Percentiles rank a stretch among this genome's conserved stretches.
Evolutionary conservation across 2,329 filamentous ascomycete genomes (phyloP).

Genomic region (Paraphoma sp.): DNA sequence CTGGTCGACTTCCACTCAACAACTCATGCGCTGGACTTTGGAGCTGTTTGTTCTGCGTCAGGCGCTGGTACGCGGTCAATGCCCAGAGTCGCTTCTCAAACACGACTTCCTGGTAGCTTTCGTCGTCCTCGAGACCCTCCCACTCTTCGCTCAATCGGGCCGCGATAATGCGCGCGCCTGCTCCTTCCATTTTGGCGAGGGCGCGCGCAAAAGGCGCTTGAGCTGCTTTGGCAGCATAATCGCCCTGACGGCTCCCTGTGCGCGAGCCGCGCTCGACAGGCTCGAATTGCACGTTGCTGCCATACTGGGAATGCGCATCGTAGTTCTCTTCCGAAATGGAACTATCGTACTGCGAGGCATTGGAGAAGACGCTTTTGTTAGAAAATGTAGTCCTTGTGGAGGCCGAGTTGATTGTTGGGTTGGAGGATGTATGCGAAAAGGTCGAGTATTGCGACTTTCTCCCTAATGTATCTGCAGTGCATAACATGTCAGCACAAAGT

Average conservation of each 20-base stretch:
- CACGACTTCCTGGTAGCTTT: constrained; percentile 31
- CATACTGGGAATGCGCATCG: constrained; percentile 13
- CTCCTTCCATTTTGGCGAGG: constrained; percentile 33
- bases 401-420: constrained; percentile 19
- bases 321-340: constrained; percentile 21
- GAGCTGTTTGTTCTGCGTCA: constrained; percentile 35
- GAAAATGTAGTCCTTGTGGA: constrained; percentile 20
- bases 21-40: constrained; percentile 34
- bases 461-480: constrained; percentile 2
- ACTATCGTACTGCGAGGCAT: constrained; percentile 22
- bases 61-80: constrained; percentile 31
- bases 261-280: constrained; percentile 27
- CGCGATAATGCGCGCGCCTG: constrained; percentile 32
- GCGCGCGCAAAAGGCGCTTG: constrained; percentile 30
- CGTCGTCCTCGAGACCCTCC: constrained; percentile 35
- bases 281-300: constrained; percentile 24
- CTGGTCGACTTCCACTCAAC: constrained; percentile 25
- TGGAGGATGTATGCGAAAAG: constrained; percentile 24
- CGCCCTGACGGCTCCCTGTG: constrained; percentile 26
- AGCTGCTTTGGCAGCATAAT: constrained; percentile 21
- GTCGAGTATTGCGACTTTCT: constrained; percentile 23
- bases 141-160: constrained; percentile 34
- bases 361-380: constrained; percentile 27
- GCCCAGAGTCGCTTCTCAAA: constrained; percentile 39
- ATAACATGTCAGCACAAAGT: constrained; percentile 9